Evolutionary conservation across 495 filamentous ascomycete species (phyloP).

Genomic region (Letharia lupina): DNA sequence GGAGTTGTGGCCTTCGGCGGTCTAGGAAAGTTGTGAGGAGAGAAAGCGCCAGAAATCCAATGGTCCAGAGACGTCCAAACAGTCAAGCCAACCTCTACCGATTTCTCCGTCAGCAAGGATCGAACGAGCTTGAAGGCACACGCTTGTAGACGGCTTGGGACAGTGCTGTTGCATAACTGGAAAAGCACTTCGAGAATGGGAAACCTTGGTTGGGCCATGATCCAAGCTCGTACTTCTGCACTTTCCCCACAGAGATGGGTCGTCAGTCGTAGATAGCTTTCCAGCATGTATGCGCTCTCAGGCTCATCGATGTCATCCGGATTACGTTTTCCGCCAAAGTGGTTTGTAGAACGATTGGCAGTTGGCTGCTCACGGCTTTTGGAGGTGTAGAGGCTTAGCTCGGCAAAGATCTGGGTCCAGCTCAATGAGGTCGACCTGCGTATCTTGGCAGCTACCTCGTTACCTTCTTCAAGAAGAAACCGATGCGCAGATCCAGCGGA

Average conservation of each 20-base stretch:
- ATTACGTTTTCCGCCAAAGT: slow-evolving; percentile 54
- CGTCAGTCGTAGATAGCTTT: slow-evolving; percentile 83
- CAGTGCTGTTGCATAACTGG: slow-evolving; percentile 56
- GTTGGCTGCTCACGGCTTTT: slow-evolving; percentile 57
- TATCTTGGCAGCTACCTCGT: slow-evolving; percentile 57
- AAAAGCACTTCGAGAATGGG: slow-evolving; percentile 59
- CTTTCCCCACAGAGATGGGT: slow-evolving; percentile 67
- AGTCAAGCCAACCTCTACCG: slow-evolving; percentile 45
- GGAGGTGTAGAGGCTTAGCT: slow-evolving; percentile 65
- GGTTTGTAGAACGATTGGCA: slow-evolving; percentile 44
- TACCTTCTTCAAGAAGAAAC: slow-evolving; percentile 83
- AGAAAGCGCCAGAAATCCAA: slow-evolving; percentile 54
- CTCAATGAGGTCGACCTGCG: slow-evolving; percentile 71
- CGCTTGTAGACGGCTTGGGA: slow-evolving; percentile 66
- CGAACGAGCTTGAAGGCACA: slow-evolving; percentile 62
- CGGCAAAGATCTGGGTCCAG: slow-evolving; percentile 87
- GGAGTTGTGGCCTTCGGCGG: slow-evolving; percentile 34
- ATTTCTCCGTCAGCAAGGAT: slow-evolving; percentile 60
- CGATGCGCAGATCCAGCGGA: slow-evolving; percentile 73
- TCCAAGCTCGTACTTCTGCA: slow-evolving; percentile 54
- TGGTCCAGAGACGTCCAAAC: slow-evolving; percentile 67
- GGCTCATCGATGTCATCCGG: slow-evolving; percentile 65
- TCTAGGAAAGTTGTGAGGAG: slow-evolving; percentile 32
- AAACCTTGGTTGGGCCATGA: slow-evolving; percentile 55
- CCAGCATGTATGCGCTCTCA: slow-evolving; percentile 83